These are phyloP conservation scores for Aspergillus olivimuriae DNA, from an alignment of 495 filamentous ascomycete genomes.

Conservation along the genomic window DNA sequence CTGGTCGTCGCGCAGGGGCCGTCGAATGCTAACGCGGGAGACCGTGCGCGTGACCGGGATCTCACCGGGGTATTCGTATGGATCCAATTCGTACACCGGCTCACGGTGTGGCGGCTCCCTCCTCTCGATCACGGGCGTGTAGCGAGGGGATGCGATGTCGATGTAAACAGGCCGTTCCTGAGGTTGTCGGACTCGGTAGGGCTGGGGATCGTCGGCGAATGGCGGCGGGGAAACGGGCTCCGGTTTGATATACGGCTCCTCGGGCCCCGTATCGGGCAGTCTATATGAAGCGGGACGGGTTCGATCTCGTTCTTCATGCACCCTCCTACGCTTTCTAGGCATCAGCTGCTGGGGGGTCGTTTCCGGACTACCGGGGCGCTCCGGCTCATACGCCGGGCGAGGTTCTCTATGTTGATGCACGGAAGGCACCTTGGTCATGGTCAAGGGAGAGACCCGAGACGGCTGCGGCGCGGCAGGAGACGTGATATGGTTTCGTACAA, in stretches of 20 bases:
- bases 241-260: conserved; percentile 68
- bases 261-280: conserved; percentile 24
- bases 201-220: conserved; percentile 46
- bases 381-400: conserved; percentile 19
- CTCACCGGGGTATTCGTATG: conserved; percentile 34
- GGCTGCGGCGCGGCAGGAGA: conserved; percentile 79
- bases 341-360: conserved; percentile 23
- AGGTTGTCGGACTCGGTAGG: conserved; percentile 35
- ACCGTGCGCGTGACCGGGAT: conserved; percentile 30
- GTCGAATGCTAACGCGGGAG: conserved; percentile 36
- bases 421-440: conserved; percentile 53
- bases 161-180: conserved; percentile 43
- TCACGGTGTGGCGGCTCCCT: conserved; percentile 25
- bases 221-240: conserved; percentile 83
- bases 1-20: conserved; percentile 44
- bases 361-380: conserved; percentile 34
- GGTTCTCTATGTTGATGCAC: conserved; percentile 27
- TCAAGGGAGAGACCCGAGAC: conserved; percentile 71
- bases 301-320: conserved; percentile 28
- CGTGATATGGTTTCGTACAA: conserved; percentile 55
- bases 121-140: conserved; percentile 33
- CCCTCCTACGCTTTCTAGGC: conserved; percentile 45
- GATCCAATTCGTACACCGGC: conserved; percentile 30
- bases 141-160: conserved; percentile 43
- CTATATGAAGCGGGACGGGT: conserved; percentile 23